Base-by-base conservation (phyloP, 768 basidiomycete genomes). In the Suillus bovinus region DNA sequence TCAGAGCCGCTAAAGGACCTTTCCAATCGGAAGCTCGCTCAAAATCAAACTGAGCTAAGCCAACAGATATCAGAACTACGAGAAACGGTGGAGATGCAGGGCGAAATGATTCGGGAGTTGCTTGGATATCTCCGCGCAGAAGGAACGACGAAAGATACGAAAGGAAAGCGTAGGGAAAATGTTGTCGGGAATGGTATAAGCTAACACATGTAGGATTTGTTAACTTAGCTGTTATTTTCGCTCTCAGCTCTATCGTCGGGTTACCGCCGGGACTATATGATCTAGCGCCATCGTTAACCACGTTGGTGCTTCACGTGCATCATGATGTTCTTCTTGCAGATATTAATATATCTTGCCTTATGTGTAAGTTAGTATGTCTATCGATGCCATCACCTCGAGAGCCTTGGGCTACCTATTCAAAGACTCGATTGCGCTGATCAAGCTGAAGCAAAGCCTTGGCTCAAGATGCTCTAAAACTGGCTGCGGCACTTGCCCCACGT, bases 11-110 rank as follows among this genome's bases (percentile, higher is more conserved):
- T n/a, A 53, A 75, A 63, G 3, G 86, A 88, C 63, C 76, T 88
- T 14, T 77, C 80, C 0, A 88, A 87, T 61, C 73, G 81, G 38
- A 89, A 88, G 67, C 77, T 88, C 1, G 86, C 85, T 5, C 81
- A 86, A 68, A 88, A 88, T 63, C 87, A 89, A 69, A 81, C 81
- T 10, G 88, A 87, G 71, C 75, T 92, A 46, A 85, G 84, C 63
- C 75, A 74, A 49, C 89, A 91, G 74, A 88, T 92, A 50, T 73
- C 78, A 10, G 86, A 87, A 61, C 75, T 91, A 46, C 77, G 81
- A 13, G 71, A 66, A 6, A 77, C 81, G 8, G 79, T 90, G n/a
- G 86, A 89, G 70, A 70, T 69, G 60, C 89, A 91, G 66, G 84
- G 84, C 4, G 76, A 76, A 67, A 68, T 89, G 71, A 73, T 91